phyloP scores from a whole-genome alignment of 2,329 filamentous ascomycete species.

The Arthrobotrys iridis region DNA sequence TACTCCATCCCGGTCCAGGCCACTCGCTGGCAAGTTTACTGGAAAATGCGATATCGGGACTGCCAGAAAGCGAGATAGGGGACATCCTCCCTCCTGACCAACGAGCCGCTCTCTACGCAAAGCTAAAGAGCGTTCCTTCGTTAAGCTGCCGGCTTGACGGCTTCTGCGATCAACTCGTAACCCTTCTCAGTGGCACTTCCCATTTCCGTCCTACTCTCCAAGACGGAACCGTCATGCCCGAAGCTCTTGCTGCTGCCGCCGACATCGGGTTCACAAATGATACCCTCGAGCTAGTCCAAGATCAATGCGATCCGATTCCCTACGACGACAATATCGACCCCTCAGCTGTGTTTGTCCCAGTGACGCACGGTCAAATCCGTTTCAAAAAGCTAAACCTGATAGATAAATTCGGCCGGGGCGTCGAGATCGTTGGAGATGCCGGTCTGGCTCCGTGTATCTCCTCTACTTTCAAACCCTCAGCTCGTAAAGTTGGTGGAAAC shows the following conservation, averaged over 20 bases:
- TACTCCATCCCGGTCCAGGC: too few species aligned
- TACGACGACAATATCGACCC: neutral
- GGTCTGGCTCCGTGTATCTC: constrained; percentile 55
- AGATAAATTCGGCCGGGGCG: constrained; percentile 65
- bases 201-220: neutral
- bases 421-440: constrained; percentile 59
- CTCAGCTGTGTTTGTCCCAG: constrained; percentile 61
- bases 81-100: too few species aligned
- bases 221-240: neutral
- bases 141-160: too few species aligned
- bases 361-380: constrained; percentile 65
- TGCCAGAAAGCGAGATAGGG: too few species aligned
- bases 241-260: neutral
- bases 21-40: too few species aligned
- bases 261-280: neutral
- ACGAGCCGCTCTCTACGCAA: too few species aligned
- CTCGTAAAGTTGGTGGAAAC: constrained; percentile 59
- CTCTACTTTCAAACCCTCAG: constrained; percentile 61
- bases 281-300: neutral
- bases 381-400: constrained; percentile 65
- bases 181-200: neutral
- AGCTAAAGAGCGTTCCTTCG: too few species aligned
- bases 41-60: too few species aligned
- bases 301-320: neutral
- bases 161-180: too few species aligned